Conservation (phyloP, 345 rosid genomes). For the Brassica rapa region DNA sequence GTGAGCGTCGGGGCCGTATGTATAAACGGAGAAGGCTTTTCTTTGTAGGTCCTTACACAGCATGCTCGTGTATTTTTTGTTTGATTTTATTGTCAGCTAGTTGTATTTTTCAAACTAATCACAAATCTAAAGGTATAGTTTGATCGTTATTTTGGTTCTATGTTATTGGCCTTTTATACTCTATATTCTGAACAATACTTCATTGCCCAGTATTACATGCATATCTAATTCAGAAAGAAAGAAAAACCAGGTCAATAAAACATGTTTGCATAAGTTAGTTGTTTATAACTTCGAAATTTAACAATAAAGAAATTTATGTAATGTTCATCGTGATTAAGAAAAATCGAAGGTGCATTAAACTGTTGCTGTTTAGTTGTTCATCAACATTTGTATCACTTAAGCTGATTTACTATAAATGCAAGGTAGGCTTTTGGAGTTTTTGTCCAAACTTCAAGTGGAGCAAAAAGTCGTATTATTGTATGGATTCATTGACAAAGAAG, state of each 20-base stretch:
- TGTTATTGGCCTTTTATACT: slow-evolving; percentile 14
- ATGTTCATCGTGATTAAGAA: background rate
- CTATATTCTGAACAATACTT: background rate
- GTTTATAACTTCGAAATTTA: background rate
- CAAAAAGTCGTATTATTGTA: slow-evolving; percentile 27
- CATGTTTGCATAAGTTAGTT: background rate
- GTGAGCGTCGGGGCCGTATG: background rate
- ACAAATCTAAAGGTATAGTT: slow-evolving; percentile 9
- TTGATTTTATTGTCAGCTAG: slow-evolving; percentile 5
- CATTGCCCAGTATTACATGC: background rate
- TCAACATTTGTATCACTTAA: background rate
- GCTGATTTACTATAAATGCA: slow-evolving; percentile 14
- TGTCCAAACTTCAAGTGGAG: slow-evolving; percentile 29
- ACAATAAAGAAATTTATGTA: background rate
- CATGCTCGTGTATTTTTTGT: slow-evolving; percentile 10
- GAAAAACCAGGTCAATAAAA: background rate
- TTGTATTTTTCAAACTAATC: slow-evolving; percentile 5
- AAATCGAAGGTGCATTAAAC: background rate
- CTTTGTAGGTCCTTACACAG: slow-evolving; percentile 29
- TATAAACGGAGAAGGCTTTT: background rate
- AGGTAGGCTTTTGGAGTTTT: slow-evolving; percentile 4
- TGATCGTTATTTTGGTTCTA: slow-evolving; percentile 40
- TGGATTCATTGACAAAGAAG: slow-evolving; percentile 31
- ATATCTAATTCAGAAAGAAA: background rate
- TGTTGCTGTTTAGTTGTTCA: background rate